phyloP scores from a whole-genome alignment of 345 rosid species.

The Ailanthus altissimus region DNA sequence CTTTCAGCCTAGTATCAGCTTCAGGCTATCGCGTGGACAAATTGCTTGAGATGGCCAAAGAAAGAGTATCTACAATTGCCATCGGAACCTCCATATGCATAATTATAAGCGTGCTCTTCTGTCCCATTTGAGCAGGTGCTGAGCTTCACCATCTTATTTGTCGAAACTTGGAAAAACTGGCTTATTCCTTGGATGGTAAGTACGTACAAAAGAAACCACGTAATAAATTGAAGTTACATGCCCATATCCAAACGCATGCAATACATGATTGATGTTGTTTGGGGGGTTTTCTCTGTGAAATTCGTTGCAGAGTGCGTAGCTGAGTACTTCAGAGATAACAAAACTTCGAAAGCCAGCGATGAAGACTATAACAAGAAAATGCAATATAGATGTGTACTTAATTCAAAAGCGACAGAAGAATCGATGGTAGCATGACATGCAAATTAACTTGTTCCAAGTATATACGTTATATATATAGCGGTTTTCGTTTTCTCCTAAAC shows the following conservation, averaged over 20 bases:
- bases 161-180: slow-evolving; percentile 60
- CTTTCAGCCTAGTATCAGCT: slow-evolving; percentile 72
- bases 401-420: slow-evolving; percentile 77
- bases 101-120: slow-evolving; percentile 51
- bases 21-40: slow-evolving; percentile 63
- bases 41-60: slow-evolving; percentile 54
- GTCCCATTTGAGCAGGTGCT: slow-evolving; percentile 76
- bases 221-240: neutral
- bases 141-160: slow-evolving; percentile 65
- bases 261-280: neutral
- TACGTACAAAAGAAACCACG: too few species aligned
- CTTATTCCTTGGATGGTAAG: slow-evolving; percentile 64
- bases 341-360: slow-evolving; percentile 15
- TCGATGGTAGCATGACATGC: slow-evolving; percentile 44
- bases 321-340: slow-evolving; percentile 47
- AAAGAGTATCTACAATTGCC: slow-evolving; percentile 61
- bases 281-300: neutral
- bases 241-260: neutral
- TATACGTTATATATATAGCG: neutral
- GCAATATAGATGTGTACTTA: slow-evolving; percentile 58
- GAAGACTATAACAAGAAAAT: slow-evolving; percentile 37
- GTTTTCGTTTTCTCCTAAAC: neutral
- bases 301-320: slow-evolving; percentile 46
- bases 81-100: slow-evolving; percentile 69
- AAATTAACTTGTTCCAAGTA: neutral